These are phyloP conservation scores for Metschnikowia continentalis DNA, from an alignment of 805 yeast genomes.

Conservation along the genomic window DNA sequence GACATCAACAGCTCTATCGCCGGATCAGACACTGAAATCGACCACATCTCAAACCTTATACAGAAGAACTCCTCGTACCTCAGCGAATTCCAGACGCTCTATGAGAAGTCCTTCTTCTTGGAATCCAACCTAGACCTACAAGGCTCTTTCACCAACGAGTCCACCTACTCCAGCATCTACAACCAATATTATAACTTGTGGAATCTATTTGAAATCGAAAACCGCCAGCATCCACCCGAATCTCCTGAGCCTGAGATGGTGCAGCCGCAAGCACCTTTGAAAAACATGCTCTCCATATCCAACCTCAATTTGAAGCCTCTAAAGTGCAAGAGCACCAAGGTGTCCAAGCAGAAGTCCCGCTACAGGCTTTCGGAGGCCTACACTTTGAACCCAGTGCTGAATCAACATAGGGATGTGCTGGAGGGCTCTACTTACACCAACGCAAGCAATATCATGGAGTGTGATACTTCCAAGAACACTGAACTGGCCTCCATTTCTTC, in stretches of 20 bases:
- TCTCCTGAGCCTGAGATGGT: background rate
- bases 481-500: slow-evolving; percentile 2
- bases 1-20: slow-evolving; percentile 21
- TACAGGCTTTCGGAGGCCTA: slow-evolving; percentile 37
- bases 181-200: slow-evolving; percentile 27
- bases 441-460: slow-evolving; percentile 13
- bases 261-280: background rate
- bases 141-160: slow-evolving; percentile 30
- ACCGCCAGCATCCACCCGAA: background rate
- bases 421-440: slow-evolving; percentile 14
- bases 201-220: slow-evolving; percentile 13
- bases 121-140: slow-evolving; percentile 31
- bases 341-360: slow-evolving; percentile 38
- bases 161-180: slow-evolving; percentile 26
- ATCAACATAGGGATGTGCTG: slow-evolving; percentile 12
- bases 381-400: slow-evolving; percentile 33
- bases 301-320: slow-evolving; percentile 38
- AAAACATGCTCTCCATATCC: slow-evolving; percentile 28
- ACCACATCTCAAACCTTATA: slow-evolving; percentile 22
- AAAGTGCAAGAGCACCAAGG: slow-evolving; percentile 28
- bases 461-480: background rate
- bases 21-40: slow-evolving; percentile 27
- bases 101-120: slow-evolving; percentile 29
- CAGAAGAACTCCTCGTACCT: slow-evolving; percentile 21
- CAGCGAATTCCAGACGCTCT: slow-evolving; percentile 26